These are phyloP conservation scores for Leccinum pachyderme DNA, from an alignment of 1,284 basidiomycete species.

Conservation along the genomic window DNA sequence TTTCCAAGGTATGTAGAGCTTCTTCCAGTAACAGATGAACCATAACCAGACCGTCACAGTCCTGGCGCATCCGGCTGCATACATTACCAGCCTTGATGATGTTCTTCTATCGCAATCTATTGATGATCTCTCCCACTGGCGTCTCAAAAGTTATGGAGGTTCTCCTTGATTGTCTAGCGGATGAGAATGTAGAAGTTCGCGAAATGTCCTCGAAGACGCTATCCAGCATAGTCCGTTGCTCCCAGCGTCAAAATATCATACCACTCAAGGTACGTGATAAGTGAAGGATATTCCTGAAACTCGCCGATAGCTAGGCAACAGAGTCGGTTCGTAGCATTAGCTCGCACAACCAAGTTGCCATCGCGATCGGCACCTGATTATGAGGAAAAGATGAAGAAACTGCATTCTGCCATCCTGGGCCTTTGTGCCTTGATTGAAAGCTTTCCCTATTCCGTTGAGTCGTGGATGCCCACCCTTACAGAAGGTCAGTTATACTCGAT, in stretches of 20 bases:
- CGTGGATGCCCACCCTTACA: conserved; percentile 75
- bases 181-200: conserved; percentile 92
- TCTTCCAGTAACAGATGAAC: not conserved
- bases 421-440: conserved; percentile 83
- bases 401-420: conserved; percentile 91
- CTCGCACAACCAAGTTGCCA: conserved; percentile 67
- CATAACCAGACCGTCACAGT: conserved; percentile 41
- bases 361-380: conserved; percentile 72
- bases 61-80: conserved; percentile 77
- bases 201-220: conserved; percentile 92
- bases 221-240: conserved; percentile 89
- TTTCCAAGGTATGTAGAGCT: conserved; percentile 53
- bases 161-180: conserved; percentile 78
- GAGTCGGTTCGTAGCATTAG: conserved; percentile 76
- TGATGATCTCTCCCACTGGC: conserved; percentile 67
- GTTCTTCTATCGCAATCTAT: conserved; percentile 85
- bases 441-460: conserved; percentile 74
- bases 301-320: conserved; percentile 32
- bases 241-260: conserved; percentile 85
- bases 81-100: conserved; percentile 73
- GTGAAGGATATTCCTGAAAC: not conserved
- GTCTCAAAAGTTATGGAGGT: conserved; percentile 76
- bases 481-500: conserved; percentile 48
- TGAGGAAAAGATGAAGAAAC: conserved; percentile 66
- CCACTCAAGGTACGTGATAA: conserved; percentile 67